These are phyloP conservation scores for Anthostomella pinea DNA, from an alignment of 2,329 filamentous ascomycete genomes.

Conservation along the genomic window DNA sequence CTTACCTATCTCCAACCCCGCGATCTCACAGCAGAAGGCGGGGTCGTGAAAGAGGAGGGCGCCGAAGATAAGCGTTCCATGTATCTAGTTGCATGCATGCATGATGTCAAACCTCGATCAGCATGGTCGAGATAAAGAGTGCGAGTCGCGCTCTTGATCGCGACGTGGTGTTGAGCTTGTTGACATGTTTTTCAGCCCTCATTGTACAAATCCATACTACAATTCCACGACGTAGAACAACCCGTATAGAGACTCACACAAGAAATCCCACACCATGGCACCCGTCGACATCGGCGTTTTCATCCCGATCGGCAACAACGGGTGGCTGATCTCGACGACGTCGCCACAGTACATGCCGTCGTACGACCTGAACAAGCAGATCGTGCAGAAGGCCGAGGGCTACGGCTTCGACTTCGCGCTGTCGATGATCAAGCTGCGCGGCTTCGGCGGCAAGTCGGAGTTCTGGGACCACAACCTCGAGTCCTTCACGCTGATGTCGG, in stretches of 20 bases:
- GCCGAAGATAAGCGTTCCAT: too few relatives aligned
- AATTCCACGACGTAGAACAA: not conserved
- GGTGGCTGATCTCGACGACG: constrained; percentile 32
- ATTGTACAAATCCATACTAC: not conserved
- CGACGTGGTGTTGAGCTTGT: too few relatives aligned
- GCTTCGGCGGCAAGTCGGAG: constrained; percentile 31
- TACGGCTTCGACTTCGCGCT: constrained; percentile 32
- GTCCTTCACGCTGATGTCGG: constrained; percentile 34
- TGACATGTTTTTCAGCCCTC: too few relatives aligned
- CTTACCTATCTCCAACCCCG: not conserved
- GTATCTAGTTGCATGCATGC: too few relatives aligned
- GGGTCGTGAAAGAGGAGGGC: too few relatives aligned
- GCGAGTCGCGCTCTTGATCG: too few relatives aligned
- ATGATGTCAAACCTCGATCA: too few relatives aligned
- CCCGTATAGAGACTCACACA: not conserved
- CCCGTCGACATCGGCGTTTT: constrained; percentile 27
- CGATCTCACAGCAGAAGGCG: too few relatives aligned
- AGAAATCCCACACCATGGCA: constrained; percentile 11
- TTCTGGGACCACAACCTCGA: constrained; percentile 35
- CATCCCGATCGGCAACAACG: constrained; percentile 33
- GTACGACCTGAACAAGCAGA: constrained; percentile 31
- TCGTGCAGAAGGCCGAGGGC: constrained; percentile 29
- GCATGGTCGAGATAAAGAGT: too few relatives aligned
- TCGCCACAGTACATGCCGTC: constrained; percentile 32
- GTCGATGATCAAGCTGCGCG: constrained; percentile 33